Conservation (phyloP, 2,329 filamentous ascomycete genomes). For the Immersiporthe knoxdaviesiana region DNA sequence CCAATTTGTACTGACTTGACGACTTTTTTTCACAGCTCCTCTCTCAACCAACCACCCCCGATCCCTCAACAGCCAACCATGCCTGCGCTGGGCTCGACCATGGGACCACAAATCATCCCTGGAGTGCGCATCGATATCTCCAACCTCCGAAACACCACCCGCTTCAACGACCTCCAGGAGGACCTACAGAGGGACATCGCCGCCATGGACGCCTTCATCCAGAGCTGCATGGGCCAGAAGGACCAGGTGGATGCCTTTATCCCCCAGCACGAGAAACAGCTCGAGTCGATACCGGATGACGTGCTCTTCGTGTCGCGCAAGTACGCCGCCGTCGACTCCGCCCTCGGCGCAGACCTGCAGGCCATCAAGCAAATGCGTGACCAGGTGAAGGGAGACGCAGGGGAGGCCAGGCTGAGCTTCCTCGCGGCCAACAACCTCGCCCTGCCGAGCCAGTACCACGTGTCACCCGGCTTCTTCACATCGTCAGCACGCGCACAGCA, state of each 20-base stretch:
- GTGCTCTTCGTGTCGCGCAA: constrained; percentile 50
- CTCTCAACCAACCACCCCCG: constrained; percentile 31
- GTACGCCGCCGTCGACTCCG: constrained; percentile 47
- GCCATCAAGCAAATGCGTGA: constrained; percentile 47
- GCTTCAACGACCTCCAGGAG: constrained; percentile 87
- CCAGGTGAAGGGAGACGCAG: constrained; percentile 47
- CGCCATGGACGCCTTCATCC: constrained; percentile 77
- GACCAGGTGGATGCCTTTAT: constrained; percentile 74
- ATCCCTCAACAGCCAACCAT: constrained; percentile 32
- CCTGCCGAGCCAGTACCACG: constrained; percentile 54
- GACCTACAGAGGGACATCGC: constrained; percentile 80
- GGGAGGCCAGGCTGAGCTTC: constrained; percentile 48
- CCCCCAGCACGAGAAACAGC: constrained; percentile 53
- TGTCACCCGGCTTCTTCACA: constrained; percentile 44
- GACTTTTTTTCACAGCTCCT: background rate
- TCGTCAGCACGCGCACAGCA: constrained; percentile 26
- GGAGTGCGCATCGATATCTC: constrained; percentile 79
- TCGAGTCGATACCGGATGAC: constrained; percentile 45
- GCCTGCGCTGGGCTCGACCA: constrained; percentile 38
- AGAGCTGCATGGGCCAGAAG: constrained; percentile 76
- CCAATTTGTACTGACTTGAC: constrained; percentile 11
- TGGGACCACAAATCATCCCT: constrained; percentile 62
- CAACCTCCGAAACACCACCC: constrained; percentile 82
- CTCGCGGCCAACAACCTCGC: constrained; percentile 52
- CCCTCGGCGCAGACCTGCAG: constrained; percentile 45